Evolutionary conservation across 495 filamentous ascomycete species (phyloP).

Genomic region (Penicillium parvum): DNA sequence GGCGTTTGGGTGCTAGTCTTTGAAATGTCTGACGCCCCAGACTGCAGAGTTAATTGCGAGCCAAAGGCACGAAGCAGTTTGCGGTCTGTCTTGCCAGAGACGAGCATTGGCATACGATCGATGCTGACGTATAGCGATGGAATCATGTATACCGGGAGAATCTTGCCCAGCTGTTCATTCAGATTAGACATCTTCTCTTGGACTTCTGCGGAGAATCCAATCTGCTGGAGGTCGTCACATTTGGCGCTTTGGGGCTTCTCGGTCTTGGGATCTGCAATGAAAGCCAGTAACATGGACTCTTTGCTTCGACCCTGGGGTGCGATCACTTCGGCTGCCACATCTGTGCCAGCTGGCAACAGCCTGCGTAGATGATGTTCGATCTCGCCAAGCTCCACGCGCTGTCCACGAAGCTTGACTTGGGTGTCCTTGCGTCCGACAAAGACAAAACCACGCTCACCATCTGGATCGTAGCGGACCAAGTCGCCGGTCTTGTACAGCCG

Average conservation of each 20-base stretch:
- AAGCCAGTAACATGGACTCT: constrained; percentile 35
- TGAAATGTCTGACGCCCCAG: constrained; percentile 27
- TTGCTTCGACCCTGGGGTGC: constrained; percentile 26
- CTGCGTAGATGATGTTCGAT: constrained; percentile 38
- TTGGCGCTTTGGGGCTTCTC: constrained; percentile 12
- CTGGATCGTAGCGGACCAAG: constrained; percentile 52
- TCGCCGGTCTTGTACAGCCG: constrained; percentile 50
- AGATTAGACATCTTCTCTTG: constrained; percentile 20
- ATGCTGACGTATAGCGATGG: constrained; percentile 42
- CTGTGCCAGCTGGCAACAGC: constrained; percentile 27
- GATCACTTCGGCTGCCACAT: constrained; percentile 38
- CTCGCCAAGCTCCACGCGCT: constrained; percentile 59
- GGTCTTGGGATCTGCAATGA: constrained; percentile 23
- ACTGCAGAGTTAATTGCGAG: constrained; percentile 25
- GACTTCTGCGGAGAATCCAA: no score
- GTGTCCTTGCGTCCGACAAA: constrained; percentile 59
- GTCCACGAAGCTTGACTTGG: constrained; percentile 59
- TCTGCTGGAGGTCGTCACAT: constrained; percentile 18
- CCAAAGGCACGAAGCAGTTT: constrained; percentile 33
- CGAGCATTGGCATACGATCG: constrained; percentile 33
- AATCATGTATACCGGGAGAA: constrained; percentile 43
- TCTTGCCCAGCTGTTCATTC: constrained; percentile 25
- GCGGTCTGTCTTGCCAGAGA: constrained; percentile 45
- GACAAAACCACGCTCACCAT: constrained; percentile 44
- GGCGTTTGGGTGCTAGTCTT: constrained; percentile 8